Evolutionary conservation across 2,329 filamentous ascomycete genomes (phyloP).

Genomic region (Aspergillus novoparasiticus): DNA sequence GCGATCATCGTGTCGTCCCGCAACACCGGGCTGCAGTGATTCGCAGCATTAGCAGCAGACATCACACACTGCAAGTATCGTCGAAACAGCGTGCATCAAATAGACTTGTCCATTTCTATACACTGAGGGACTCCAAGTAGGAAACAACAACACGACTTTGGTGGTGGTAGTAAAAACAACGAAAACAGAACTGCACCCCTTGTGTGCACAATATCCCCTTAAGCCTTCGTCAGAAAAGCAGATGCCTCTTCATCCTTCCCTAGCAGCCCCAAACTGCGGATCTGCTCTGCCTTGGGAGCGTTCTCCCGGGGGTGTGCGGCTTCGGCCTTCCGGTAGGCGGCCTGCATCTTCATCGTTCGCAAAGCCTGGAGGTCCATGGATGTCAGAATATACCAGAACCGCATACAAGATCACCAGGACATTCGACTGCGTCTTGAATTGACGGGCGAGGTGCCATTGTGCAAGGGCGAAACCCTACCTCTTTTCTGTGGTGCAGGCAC

Average conservation of each 20-base stretch:
- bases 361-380: conserved; percentile 61
- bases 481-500: conserved; percentile 98
- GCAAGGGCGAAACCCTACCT: conserved; percentile 62
- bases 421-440: not conserved
- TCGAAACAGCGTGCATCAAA: not conserved
- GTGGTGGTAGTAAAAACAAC: conserved; percentile 27
- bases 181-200: conserved; percentile 24
- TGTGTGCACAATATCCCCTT: conserved; percentile 19
- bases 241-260: conserved; percentile 81
- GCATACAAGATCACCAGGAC: not conserved
- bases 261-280: conserved; percentile 81
- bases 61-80: not conserved
- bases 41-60: not conserved
- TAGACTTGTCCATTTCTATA: conserved; percentile 36
- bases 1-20: not conserved
- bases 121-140: conserved; percentile 30
- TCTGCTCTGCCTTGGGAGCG: conserved; percentile 79
- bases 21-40: not conserved
- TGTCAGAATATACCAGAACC: not conserved
- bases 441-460: not conserved
- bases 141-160: conserved; percentile 30
- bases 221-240: conserved; percentile 49
- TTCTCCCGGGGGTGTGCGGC: conserved; percentile 75
- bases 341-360: conserved; percentile 76
- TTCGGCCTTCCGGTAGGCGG: conserved; percentile 80